Evolutionary conservation across 352 stramenopile genomes (phyloP), one percentile per base, ranked within the genome.

Genomic region (Pythium aquatile): DNA sequence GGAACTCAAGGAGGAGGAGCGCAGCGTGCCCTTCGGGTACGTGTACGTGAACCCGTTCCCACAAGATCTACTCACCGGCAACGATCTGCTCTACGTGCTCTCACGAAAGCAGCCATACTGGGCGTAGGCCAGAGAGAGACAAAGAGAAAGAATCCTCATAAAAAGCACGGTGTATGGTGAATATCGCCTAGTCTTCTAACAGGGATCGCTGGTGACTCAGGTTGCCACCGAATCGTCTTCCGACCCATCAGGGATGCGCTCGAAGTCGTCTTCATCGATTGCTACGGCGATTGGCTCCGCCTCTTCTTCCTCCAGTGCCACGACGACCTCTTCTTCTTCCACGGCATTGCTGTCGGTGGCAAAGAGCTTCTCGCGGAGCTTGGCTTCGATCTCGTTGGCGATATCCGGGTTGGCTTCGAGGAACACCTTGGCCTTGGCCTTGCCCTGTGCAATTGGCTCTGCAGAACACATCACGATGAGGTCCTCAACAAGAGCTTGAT

Each of bases 381-480:
- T 86, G 24, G 70, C 58, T 74, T 95, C 87, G 39, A 95, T 85
- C 11, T 87, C 74, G 16, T 70, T 73, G 4, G 85, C 83, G 39
- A 95, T 78, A 20, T 86, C 75, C 17, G 85, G 80, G 58, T 95
- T 88, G 49, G 83, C 78, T 61, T 92, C 75, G 10, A 95, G 53
- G 52, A 92, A 95, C 8, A 83, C 37, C 71, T 95, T 95, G 16
- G 87, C 87, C 61, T 95, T 95, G 33, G 79, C 77, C 48, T 90
- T 92, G 33, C 87, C 87, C 64, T 95, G 87, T 1, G 77, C 87
- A 48, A 95, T 95, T 7, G 87, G 87, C 62, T 93, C 87, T 94
- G 49, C 17, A 58, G 1, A 33, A 51, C 35, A 5, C n/a, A 61
- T 14, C 17, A 57, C 20, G 20, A 24, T 26, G 39, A 35, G 2